phyloP scores from a whole-genome alignment of 176 grass and related monocot species.

The Tuctoria greenei region DNA sequence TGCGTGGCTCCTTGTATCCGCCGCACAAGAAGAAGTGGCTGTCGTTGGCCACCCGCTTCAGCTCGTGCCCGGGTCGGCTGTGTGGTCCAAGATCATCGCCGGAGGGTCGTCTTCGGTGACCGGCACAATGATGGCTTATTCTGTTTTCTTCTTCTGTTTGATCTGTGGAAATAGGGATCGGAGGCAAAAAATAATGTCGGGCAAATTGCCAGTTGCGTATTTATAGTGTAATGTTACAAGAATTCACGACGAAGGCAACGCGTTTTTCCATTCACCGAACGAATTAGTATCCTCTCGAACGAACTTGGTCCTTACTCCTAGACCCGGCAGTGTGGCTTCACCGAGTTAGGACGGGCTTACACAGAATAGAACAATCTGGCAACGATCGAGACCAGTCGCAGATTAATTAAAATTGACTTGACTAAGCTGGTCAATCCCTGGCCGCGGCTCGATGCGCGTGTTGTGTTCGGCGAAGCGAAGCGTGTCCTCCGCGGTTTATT shows the following conservation, averaged over 20 bases:
- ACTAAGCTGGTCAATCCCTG: too few species aligned
- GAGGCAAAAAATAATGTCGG: neutral
- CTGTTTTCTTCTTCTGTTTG: neutral
- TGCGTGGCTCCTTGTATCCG: slow-evolving; percentile 20
- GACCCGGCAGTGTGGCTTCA: too few species aligned
- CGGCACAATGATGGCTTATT: neutral
- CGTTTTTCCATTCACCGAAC: neutral
- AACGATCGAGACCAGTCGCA: too few species aligned
- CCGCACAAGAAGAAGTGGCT: neutral
- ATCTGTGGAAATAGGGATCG: too few species aligned
- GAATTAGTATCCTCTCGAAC: too few species aligned
- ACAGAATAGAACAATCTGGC: too few species aligned
- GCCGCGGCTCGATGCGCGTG: too few species aligned
- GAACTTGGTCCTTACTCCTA: too few species aligned
- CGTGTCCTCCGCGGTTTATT: too few species aligned
- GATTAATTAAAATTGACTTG: too few species aligned
- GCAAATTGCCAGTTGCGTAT: neutral
- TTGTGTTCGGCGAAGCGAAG: too few species aligned
- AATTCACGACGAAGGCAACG: neutral
- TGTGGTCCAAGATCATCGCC: neutral
- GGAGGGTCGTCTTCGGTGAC: neutral
- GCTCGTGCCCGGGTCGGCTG: neutral
- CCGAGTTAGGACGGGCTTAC: too few species aligned
- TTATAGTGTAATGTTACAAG: neutral
- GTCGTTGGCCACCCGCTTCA: neutral